phyloP scores from a whole-genome alignment of 2,329 filamentous ascomycete species.

The Fusarium miscanthi region DNA sequence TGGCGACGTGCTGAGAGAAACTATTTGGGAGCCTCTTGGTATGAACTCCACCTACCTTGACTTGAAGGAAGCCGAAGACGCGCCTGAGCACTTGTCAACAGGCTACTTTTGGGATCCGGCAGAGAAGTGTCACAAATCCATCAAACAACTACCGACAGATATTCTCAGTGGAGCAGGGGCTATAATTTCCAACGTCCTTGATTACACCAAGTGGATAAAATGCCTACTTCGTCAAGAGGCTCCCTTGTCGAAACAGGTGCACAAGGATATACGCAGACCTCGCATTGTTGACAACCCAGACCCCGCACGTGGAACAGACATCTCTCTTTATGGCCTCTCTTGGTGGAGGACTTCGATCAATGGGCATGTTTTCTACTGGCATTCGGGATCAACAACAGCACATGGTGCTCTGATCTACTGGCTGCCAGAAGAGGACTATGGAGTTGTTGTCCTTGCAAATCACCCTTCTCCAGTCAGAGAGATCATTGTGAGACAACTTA shows the following conservation, averaged over 20 bases:
- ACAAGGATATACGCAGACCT: slow-evolving; percentile 47
- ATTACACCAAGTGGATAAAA: slow-evolving; percentile 64
- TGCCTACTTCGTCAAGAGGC: slow-evolving; percentile 54
- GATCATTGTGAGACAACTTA: slow-evolving; percentile 43
- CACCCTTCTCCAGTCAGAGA: slow-evolving; percentile 52
- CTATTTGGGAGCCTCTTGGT: slow-evolving; percentile 58
- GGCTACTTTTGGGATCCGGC: slow-evolving; percentile 56
- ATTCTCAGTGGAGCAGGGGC: slow-evolving; percentile 54
- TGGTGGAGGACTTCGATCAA: slow-evolving; percentile 45
- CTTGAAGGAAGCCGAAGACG: slow-evolving; percentile 41
- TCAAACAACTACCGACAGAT: slow-evolving; percentile 41
- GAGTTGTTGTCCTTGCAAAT: slow-evolving; percentile 53
- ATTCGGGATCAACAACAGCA: slow-evolving; percentile 46
- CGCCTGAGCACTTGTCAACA: slow-evolving; percentile 50
- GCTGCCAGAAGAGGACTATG: slow-evolving; percentile 49
- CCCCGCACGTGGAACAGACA: slow-evolving; percentile 23
- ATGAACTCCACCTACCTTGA: slow-evolving; percentile 58
- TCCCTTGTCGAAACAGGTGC: slow-evolving; percentile 42
- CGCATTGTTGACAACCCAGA: slow-evolving; percentile 47
- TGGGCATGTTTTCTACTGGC: slow-evolving; percentile 46
- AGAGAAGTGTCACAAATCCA: slow-evolving; percentile 33
- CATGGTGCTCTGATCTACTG: slow-evolving; percentile 48
- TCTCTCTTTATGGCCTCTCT: slow-evolving; percentile 46
- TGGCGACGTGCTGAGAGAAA: slow-evolving; percentile 53
- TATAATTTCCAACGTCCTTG: slow-evolving; percentile 58